phyloP scores from a whole-genome alignment of 306 rosid genomes.

The Acacia melanoxylon region DNA sequence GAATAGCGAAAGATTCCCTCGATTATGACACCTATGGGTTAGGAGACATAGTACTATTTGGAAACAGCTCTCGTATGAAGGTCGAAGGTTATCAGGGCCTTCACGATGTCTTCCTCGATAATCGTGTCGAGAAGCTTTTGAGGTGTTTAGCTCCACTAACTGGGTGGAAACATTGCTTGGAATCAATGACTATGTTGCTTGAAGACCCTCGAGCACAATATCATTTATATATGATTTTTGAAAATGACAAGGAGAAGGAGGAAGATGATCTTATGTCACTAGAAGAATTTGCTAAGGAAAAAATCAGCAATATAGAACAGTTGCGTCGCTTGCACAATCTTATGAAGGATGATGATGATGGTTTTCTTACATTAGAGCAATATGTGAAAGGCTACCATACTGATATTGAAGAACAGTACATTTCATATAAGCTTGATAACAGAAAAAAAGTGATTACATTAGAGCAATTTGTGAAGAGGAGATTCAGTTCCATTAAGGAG shows the following conservation, averaged over 20 bases:
- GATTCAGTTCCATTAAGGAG: constrained; percentile 7
- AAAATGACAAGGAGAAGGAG: background rate
- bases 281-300: background rate
- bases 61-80: constrained; percentile 46
- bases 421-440: background rate
- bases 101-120: constrained; percentile 35
- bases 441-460: constrained; percentile 1
- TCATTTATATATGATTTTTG: constrained; percentile 10
- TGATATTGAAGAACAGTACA: constrained; percentile 7
- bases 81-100: constrained; percentile 21
- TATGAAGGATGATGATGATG: background rate
- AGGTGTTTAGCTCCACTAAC: constrained; percentile 29
- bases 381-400: background rate
- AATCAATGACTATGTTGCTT: constrained; percentile 42
- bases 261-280: background rate
- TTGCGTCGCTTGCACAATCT: background rate
- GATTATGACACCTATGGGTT: constrained; percentile 32
- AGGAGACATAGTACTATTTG: constrained; percentile 49
- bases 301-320: background rate
- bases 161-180: constrained; percentile 39
- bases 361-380: constrained; percentile 31
- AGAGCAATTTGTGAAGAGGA: constrained; percentile 31
- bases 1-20: constrained; percentile 3
- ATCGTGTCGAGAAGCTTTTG: constrained; percentile 24
- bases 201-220: constrained; percentile 36